Evolutionary conservation across 1,284 basidiomycete genomes (phyloP), one percentile per base, ranked within the genome.

Genomic region (Boletus calvinii): DNA sequence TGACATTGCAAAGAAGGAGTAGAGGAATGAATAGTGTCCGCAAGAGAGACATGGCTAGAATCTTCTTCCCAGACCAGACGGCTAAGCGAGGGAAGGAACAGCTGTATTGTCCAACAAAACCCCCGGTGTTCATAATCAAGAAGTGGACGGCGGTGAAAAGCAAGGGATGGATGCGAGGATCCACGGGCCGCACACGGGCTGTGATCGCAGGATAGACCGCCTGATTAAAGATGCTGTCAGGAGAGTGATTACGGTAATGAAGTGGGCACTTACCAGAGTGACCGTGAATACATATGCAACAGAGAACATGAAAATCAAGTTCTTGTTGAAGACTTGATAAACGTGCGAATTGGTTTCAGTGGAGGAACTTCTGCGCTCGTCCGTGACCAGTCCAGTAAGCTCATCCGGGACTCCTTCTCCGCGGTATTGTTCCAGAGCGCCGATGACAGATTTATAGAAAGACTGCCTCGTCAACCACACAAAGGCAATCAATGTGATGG

Each of bases 1-100:
- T 39, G 24, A 35, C 17, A 22, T 48, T 48, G 38, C 38, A 48
- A 17, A 26, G 22, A 42, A 48, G 31, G 17, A 48, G 4, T 12
- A 48, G n/a, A 9, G 47, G 47, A 40, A 48, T 22, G 37, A 48
- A 24, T 7, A 48, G n/a, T 8, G 46, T 48, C 37, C 46, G 46
- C 3, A 48, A 24, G 30, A 48, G 47, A 18, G 47, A 48, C 38
- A 48, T 41, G 38, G 22, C 31, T 9, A 48, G 31, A 31, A 43
- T 43, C 18, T 31, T 31, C 29, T 20, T 43, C 6, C 26, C 41
- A 2, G 29, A 31, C 29, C 31, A 44, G 31, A 34, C 29, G n/a
- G 12, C 18, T 7, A 48, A 8, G 8, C 6, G 8, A 26, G 47
- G 39, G 17, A 29, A 29, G 7, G 38, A 48, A 17, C 38, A 42